Base-by-base conservation (phyloP, 176 grass and related monocot species). In the Carex littledalei region DNA sequence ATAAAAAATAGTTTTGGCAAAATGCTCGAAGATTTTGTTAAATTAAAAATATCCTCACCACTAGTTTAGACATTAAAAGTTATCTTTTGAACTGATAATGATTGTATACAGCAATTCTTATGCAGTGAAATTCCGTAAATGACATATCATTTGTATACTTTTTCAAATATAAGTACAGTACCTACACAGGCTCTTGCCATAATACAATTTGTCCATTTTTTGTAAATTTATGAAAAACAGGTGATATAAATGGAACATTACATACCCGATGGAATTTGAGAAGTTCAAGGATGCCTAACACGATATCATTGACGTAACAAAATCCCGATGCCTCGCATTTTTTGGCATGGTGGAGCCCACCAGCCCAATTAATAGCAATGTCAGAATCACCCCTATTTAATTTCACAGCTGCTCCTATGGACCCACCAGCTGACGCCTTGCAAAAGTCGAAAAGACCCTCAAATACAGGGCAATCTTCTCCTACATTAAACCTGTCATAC, bases 401-500 rank as follows among this genome's bases (percentile, higher is more conserved):
- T 80, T 97, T 94, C 83, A 90, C 92, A 21, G 94, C 94, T 83
- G 94, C 94, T 26, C 94, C 90, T 81, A 97, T 92, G 82, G 91
- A 92, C 0, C 92, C 94, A 18, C 92, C 94, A 31, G 92, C 94
- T 13, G 90, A 94, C 63, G 92, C 87, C 88, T 94, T 90, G 63
- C 92, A 97, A 81, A 92, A 97, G 86, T 92, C 83, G 81, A 90
- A 97, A 84, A 97, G 90, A 15, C 90, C 94, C 11, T 97, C 90
- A 71, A 97, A 97, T 16, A 97, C 90, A n/a, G 94, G 94, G 87
- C 90, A 97, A 83, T 94, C 94, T 83, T 97, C 94, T 54, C 88
- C 92, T 52, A 97, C 92, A 86, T 97, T 97, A 68, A 87, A 87
- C 63, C 85, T 73, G 84, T 11, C 35, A 14, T 29, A 31, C 13